phyloP scores from a whole-genome alignment of 1,284 basidiomycete species.

The Heterobasidion annosum region DNA sequence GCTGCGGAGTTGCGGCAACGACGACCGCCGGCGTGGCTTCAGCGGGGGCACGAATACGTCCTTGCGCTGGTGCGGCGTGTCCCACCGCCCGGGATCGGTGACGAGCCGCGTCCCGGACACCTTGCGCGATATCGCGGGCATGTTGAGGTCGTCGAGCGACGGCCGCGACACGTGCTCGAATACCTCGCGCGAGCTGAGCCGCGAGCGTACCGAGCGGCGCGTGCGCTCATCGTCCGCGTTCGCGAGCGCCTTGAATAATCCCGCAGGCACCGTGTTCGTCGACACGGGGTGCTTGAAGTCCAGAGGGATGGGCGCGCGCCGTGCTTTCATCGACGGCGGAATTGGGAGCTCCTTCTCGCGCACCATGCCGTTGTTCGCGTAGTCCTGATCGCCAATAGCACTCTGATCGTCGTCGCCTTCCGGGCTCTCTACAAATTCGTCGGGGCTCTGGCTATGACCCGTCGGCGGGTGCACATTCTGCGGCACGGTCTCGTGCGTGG shows the following conservation, averaged over 20 bases:
- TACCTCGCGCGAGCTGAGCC: conserved; percentile 55
- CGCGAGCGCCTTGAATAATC: conserved; percentile 71
- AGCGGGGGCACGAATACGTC: conserved; percentile 41
- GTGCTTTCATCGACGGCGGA: conserved; percentile 33
- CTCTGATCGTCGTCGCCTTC: not conserved
- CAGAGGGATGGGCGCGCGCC: conserved; percentile 69
- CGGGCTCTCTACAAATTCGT: not conserved
- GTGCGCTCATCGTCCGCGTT: conserved; percentile 54
- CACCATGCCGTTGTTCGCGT: conserved; percentile 12
- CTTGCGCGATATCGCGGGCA: conserved; percentile 58
- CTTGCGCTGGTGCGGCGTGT: conserved; percentile 16
- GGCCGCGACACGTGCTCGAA: conserved; percentile 55
- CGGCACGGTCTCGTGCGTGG: not conserved
- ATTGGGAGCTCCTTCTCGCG: conserved; percentile 16
- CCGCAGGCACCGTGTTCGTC: conserved; percentile 72
- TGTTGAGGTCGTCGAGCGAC: conserved; percentile 65
- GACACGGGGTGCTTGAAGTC: conserved; percentile 72
- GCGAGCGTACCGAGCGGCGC: conserved; percentile 60
- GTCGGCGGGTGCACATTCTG: conserved; percentile 43
- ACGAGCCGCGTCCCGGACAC: conserved; percentile 41
- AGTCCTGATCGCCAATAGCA: conserved; percentile 13
- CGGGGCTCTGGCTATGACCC: not conserved
- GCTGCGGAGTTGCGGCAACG: conserved; percentile 46
- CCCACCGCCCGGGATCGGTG: conserved; percentile 40
- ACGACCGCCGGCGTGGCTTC: conserved; percentile 41